A percentile compares a stretch with the other conserved stretches of the same genome.
Evolutionary conservation across 768 basidiomycete genomes (phyloP).

Genomic region (Boletus speciosus): DNA sequence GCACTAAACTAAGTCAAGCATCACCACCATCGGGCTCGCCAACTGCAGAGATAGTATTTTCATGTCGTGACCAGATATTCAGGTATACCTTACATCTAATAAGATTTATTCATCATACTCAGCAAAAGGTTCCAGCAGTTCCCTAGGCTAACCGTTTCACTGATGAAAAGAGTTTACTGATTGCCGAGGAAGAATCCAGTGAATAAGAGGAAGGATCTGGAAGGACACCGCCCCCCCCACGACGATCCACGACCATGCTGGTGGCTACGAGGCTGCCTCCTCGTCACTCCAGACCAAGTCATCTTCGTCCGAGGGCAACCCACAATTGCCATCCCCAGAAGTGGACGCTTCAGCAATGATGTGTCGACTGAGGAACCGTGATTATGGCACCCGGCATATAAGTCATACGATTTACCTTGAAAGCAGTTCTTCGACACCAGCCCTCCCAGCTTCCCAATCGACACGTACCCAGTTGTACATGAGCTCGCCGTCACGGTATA

Average conservation of each 20-base stretch:
- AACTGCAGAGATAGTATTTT: too few relatives aligned
- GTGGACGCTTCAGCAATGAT: constrained; percentile 14
- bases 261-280: constrained; percentile 31
- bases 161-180: neutral
- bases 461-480: constrained; percentile 87
- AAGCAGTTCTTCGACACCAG: constrained; percentile 67
- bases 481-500: constrained; percentile 77
- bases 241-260: neutral
- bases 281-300: constrained; percentile 54
- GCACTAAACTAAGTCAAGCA: too few relatives aligned
- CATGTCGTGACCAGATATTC: too few relatives aligned
- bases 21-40: too few relatives aligned
- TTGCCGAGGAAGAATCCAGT: neutral
- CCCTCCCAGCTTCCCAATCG: constrained; percentile 75
- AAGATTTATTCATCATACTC: too few relatives aligned
- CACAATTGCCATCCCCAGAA: constrained; percentile 40
- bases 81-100: too few relatives aligned
- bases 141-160: too few relatives aligned
- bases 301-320: constrained; percentile 47
- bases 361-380: constrained; percentile 20
- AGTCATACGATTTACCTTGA: constrained; percentile 41
- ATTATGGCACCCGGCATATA: neutral
- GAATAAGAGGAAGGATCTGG: neutral
- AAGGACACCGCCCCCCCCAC: neutral
- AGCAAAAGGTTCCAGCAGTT: too few relatives aligned